A percentile compares a stretch with the other conserved stretches of the same genome.
These are phyloP conservation scores for Mycosarcoma maydis DNA, from an alignment of 1,284 basidiomycete species.

Conservation along the genomic window DNA sequence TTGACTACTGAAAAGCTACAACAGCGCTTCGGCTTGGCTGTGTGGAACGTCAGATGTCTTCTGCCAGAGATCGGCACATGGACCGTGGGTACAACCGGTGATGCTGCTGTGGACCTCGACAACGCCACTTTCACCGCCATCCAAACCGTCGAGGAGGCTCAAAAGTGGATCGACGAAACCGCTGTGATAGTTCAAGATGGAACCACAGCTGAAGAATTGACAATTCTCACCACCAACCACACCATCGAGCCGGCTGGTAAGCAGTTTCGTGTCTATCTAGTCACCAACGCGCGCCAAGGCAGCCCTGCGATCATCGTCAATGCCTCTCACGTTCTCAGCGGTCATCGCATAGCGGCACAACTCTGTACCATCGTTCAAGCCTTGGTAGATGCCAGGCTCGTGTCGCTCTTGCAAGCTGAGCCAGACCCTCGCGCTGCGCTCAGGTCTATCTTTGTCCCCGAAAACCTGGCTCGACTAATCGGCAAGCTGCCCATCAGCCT, in stretches of 20 bases:
- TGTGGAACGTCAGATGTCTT: constrained; percentile 14
- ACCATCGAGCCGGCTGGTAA: constrained; percentile 26
- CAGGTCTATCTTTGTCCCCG: constrained; percentile 16
- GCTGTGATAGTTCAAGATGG: constrained; percentile 22
- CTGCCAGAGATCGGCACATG: constrained; percentile 21
- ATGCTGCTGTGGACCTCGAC: constrained; percentile 14
- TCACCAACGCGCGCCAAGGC: constrained; percentile 8
- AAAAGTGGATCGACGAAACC: constrained; percentile 29
- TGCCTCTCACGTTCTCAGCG: constrained; percentile 31
- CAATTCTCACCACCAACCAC: constrained; percentile 11
- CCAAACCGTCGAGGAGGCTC: constrained; percentile 21
- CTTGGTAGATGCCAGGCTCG: constrained; percentile 5
- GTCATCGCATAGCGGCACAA: constrained; percentile 17
- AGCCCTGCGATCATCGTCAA: constrained; percentile 12
- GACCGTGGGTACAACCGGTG: neutral
- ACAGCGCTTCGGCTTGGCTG: constrained; percentile 19
- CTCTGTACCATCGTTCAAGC: constrained; percentile 14
- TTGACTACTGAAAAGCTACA: constrained; percentile 8
- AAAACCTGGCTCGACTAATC: constrained; percentile 9
- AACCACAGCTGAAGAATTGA: constrained; percentile 11
- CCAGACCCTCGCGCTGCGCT: constrained; percentile 11
- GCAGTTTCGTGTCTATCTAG: constrained; percentile 26
- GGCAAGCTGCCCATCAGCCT: constrained; percentile 30
- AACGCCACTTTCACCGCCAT: constrained; percentile 17
- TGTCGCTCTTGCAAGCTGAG: neutral